Percentiles rank a stretch among this genome's conserved stretches.
Conservation (phyloP, 1,284 basidiomycete species). For the Naganishia liquefaciens region DNA sequence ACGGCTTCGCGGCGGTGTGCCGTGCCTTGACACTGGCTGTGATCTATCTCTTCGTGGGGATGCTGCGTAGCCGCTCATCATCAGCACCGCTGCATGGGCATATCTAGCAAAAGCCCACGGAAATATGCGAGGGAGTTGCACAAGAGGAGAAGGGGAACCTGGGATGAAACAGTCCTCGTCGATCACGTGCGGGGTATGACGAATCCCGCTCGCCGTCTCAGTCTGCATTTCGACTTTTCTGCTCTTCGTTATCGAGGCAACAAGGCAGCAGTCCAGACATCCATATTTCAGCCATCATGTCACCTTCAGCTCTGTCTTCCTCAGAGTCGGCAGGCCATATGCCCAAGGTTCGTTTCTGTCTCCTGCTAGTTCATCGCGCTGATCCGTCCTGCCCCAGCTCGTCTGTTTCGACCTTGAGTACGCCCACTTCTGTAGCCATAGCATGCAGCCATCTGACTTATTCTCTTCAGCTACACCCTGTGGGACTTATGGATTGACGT, state of each 20-base stretch:
- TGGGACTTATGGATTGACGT: slow-evolving; percentile 28
- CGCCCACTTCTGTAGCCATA: not conserved
- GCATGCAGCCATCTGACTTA: not conserved
- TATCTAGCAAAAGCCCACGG: too few species aligned
- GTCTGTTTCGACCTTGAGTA: slow-evolving; percentile 26
- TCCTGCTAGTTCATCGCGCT: not conserved
- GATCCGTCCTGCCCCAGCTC: slow-evolving; percentile 8
- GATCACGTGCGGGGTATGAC: not conserved
- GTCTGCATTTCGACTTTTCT: not conserved
- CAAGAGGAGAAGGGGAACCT: not conserved
- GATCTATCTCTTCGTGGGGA: slow-evolving; percentile 2
- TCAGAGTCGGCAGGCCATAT: slow-evolving; percentile 14
- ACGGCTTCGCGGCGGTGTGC: slow-evolving; percentile 14
- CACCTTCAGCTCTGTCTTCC: not conserved
- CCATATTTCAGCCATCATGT: slow-evolving; percentile 4
- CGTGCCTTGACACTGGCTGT: not conserved
- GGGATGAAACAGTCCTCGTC: not conserved
- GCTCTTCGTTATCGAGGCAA: not conserved
- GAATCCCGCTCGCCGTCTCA: not conserved
- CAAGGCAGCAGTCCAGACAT: not conserved
- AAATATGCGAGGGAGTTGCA: too few species aligned
- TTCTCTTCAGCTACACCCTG: slow-evolving; percentile 7
- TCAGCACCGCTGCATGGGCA: too few species aligned
- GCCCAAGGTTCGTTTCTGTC: slow-evolving; percentile 16
- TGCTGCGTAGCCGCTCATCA: slow-evolving; percentile 10